Evolutionary conservation across 2,329 filamentous ascomycete species (phyloP).

Genomic region (Metarhizium sp.): DNA sequence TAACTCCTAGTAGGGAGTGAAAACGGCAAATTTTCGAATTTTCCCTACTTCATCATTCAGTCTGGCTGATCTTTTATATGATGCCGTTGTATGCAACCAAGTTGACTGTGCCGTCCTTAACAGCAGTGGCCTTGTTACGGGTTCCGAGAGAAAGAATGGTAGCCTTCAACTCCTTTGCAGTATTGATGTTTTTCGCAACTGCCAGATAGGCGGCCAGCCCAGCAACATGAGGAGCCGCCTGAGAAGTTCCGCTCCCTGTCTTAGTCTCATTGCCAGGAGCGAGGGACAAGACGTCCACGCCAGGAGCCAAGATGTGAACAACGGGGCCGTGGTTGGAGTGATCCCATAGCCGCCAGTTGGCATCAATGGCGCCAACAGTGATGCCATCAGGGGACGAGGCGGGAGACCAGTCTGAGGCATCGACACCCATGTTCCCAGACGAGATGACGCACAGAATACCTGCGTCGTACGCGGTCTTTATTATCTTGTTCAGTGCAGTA

Average conservation of each 20-base stretch:
- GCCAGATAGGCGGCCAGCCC: slow-evolving; percentile 51
- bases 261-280: slow-evolving; percentile 33
- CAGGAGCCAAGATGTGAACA: slow-evolving; percentile 44
- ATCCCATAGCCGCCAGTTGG: slow-evolving; percentile 24
- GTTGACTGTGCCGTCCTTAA: slow-evolving; percentile 30
- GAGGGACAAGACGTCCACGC: slow-evolving; percentile 34
- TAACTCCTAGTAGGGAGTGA: neutral
- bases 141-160: slow-evolving; percentile 32
- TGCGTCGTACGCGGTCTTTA: slow-evolving; percentile 32
- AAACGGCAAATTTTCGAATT: neutral
- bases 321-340: slow-evolving; percentile 41
- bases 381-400: slow-evolving; percentile 37
- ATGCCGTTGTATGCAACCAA: slow-evolving; percentile 38
- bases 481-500: slow-evolving; percentile 37
- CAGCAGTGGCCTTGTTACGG: slow-evolving; percentile 25
- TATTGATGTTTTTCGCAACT: slow-evolving; percentile 27
- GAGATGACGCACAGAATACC: slow-evolving; percentile 46
- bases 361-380: slow-evolving; percentile 41
- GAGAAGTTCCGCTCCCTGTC: slow-evolving; percentile 46
- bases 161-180: slow-evolving; percentile 31
- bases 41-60: too few species aligned
- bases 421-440: slow-evolving; percentile 38
- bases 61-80: neutral
- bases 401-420: slow-evolving; percentile 33
- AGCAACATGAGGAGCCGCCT: slow-evolving; percentile 52